These are phyloP conservation scores for Cephalotrichum gorgonifer DNA, from an alignment of 2,329 filamentous ascomycete species.

Conservation along the genomic window DNA sequence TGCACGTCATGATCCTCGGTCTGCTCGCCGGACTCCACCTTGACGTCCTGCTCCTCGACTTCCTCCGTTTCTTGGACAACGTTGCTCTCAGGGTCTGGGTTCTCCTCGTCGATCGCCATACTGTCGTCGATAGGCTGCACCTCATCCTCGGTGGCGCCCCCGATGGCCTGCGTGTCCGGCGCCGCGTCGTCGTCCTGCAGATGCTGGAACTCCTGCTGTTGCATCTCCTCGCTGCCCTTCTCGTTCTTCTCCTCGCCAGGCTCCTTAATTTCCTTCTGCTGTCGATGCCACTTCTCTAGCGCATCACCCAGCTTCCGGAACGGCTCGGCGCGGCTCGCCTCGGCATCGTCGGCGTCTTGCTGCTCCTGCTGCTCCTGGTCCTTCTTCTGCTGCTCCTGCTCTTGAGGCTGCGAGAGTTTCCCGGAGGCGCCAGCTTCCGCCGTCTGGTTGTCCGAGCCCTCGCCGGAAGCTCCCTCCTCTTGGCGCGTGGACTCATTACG, in stretches of 20 bases:
- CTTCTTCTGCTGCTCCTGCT: slow-evolving; percentile 29
- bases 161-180: slow-evolving; percentile 85
- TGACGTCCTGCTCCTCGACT: slow-evolving; percentile 31
- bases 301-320: slow-evolving; percentile 94
- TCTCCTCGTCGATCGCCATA: slow-evolving; percentile 71
- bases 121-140: slow-evolving; percentile 76
- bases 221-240: slow-evolving; percentile 51
- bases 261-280: slow-evolving; percentile 70
- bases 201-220: slow-evolving; percentile 84
- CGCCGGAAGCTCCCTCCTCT: slow-evolving; percentile 56
- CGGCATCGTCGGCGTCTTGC: slow-evolving; percentile 29
- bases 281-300: slow-evolving; percentile 84
- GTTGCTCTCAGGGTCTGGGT: slow-evolving; percentile 36
- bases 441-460: slow-evolving; percentile 53
- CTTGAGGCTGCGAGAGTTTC: slow-evolving; percentile 34
- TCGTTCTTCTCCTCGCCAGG: slow-evolving; percentile 29
- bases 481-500: slow-evolving; percentile 51
- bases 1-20: slow-evolving; percentile 31
- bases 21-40: slow-evolving; percentile 16
- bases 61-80: slow-evolving; percentile 42
- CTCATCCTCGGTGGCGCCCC: slow-evolving; percentile 79
- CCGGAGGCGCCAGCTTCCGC: slow-evolving; percentile 55
- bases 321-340: slow-evolving; percentile 38
- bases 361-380: slow-evolving; percentile 32
- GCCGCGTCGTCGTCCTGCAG: slow-evolving; percentile 71